Base-by-base conservation (phyloP, 116 monocot species). In the Papilionanthe hybrid region DNA sequence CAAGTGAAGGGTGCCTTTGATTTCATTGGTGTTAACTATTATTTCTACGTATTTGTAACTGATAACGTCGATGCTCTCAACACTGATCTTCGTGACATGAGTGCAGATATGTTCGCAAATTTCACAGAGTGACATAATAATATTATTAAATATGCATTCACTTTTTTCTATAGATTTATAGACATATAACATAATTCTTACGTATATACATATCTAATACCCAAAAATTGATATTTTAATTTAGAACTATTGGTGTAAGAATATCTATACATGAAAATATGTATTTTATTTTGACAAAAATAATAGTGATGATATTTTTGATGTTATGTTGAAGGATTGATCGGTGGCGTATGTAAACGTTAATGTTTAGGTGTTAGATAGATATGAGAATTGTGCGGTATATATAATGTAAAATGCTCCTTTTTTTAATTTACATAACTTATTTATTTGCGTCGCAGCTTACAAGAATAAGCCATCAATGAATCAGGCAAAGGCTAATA, bases 161-260 rank as follows among this genome's bases (percentile, higher is more conserved):
- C 22, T 5, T 20, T 8, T 12, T 69, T 13, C 17, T 4, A 28
- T 9, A 78, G 86, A 86, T 82, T 80, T n/a, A 9, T 84, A 7
- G 90, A 86, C 29, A 11, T 45, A 6, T 1, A 1, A 13, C 1
- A 0, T 77, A 11, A 79, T 30, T 10, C 12, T 42, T 9, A 43
- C 6, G 6, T 43, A 43, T 43, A 3, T 43, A 43, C 6, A 43
- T 3, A 43, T 43, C 43, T 43, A 43, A 2, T 6, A 43, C 6
- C 43, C 6, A 43, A 43, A 43, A 3, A 3, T 43, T 43, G 43
- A 43, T 84, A 90, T 79, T 87, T 88, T 9, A 1, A 23, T 22
- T 90, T 87, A n/a, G 78, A 90, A 69, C 82, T 76, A n/a, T n/a
- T n/a, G n/a, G n/a, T n/a, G n/a, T n/a, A n/a, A n/a, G n/a, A n/a